phyloP scores from a whole-genome alignment of 768 basidiomycete genomes.

The Lactifluus subvellereus region DNA sequence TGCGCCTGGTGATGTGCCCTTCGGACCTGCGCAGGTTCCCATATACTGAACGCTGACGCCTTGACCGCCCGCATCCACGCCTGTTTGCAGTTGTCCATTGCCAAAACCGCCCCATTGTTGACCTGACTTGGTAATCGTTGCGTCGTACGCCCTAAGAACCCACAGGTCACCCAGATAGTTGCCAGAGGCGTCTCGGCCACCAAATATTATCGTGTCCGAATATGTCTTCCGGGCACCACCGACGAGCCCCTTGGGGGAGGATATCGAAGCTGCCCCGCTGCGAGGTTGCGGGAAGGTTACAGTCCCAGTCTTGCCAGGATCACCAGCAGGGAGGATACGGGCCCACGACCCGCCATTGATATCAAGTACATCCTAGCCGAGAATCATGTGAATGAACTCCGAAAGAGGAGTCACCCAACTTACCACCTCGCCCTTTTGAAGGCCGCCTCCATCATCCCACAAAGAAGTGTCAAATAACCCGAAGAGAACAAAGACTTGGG shows the following conservation, averaged over 20 bases:
- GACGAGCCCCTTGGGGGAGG: conserved; percentile 49
- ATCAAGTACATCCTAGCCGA: conserved; percentile 53
- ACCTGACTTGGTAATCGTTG: conserved; percentile 48
- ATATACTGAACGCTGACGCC: conserved; percentile 61
- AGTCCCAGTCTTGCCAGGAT: conserved; percentile 49
- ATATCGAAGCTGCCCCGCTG: conserved; percentile 61
- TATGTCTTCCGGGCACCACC: conserved; percentile 43
- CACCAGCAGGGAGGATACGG: conserved; percentile 68
- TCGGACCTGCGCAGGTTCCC: conserved; percentile 48
- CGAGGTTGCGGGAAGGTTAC: conserved; percentile 59
- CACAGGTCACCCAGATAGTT: conserved; percentile 70
- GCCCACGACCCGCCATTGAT: conserved; percentile 60
- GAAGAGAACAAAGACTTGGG: conserved; percentile 64
- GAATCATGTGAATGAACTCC: background rate
- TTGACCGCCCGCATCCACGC: conserved; percentile 57
- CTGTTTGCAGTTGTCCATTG: conserved; percentile 54
- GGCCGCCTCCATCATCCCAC: conserved; percentile 63
- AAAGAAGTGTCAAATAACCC: conserved; percentile 57
- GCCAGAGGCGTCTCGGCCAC: conserved; percentile 63
- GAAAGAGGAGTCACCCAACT: conserved; percentile 26
- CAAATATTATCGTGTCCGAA: conserved; percentile 73
- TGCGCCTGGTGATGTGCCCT: conserved; percentile 19
- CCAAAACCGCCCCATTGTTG: conserved; percentile 61
- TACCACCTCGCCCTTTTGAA: conserved; percentile 69
- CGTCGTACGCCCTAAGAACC: conserved; percentile 69